These are phyloP conservation scores for Incumbomyces delicatus DNA, from an alignment of 2,329 filamentous ascomycete species.

Conservation along the genomic window DNA sequence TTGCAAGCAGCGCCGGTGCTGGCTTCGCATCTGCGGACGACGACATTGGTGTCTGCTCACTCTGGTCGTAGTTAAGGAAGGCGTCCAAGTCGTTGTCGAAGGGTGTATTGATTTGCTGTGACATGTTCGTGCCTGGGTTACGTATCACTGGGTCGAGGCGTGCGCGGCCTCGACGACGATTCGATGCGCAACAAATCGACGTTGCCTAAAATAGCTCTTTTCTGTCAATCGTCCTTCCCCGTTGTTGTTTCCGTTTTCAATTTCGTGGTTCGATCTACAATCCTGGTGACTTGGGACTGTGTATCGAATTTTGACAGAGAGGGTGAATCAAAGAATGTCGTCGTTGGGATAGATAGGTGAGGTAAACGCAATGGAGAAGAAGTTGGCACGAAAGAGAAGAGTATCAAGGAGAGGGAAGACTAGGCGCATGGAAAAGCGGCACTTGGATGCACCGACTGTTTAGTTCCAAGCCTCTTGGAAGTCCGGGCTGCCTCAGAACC, in stretches of 20 bases:
- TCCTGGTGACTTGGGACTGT: not conserved
- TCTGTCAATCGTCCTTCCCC: not conserved
- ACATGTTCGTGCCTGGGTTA: constrained; percentile 12
- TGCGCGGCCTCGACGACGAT: not conserved
- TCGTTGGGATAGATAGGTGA: not conserved
- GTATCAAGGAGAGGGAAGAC: not conserved
- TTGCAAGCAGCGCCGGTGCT: constrained; percentile 28
- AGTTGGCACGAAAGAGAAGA: constrained; percentile 1
- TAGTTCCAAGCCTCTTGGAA: not conserved
- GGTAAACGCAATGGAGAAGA: not conserved
- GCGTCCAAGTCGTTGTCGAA: constrained; percentile 38
- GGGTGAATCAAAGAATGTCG: constrained; percentile 3
- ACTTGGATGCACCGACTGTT: not conserved
- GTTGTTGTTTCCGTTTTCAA: not conserved
- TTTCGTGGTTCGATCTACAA: not conserved
- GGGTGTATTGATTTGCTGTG: constrained; percentile 22
- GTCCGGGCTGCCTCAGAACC: not conserved
- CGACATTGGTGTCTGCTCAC: constrained; percentile 28
- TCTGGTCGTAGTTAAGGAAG: constrained; percentile 38
- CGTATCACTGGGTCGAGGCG: not conserved
- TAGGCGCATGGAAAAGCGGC: constrained; percentile 1
- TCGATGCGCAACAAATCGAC: not conserved
- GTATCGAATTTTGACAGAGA: not conserved
- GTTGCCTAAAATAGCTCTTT: not conserved
- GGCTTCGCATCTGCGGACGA: constrained; percentile 23